A percentile compares a stretch with the other conserved stretches of the same genome.
phyloP scores from a whole-genome alignment of 2,329 filamentous ascomycete genomes.

The Calonectria fujianensis region DNA sequence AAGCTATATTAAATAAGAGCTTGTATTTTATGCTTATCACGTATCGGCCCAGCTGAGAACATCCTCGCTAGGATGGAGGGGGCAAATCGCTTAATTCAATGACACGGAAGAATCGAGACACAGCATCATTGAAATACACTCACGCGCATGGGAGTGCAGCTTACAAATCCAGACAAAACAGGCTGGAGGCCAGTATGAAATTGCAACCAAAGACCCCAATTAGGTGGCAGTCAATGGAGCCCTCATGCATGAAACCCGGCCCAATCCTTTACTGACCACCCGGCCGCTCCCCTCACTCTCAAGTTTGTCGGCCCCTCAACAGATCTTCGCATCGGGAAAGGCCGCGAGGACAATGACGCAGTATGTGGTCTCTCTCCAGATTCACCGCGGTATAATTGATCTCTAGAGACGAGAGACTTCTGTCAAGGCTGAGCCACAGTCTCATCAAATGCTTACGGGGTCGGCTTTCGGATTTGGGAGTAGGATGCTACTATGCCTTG shows the following conservation, averaged over 20 bases:
- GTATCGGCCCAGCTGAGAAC: no score
- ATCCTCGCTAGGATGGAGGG: not conserved
- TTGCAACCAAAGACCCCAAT: not conserved
- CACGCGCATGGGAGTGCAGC: not conserved
- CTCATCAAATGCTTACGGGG: not conserved
- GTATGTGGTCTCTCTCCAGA: not conserved
- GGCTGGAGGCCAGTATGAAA: not conserved
- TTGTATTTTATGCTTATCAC: not conserved
- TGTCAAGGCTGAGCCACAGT: not conserved
- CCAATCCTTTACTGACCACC: not conserved
- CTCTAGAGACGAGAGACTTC: not conserved
- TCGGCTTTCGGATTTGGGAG: not conserved
- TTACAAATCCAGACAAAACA: not conserved
- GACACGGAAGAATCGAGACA: not conserved
- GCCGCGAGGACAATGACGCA: not conserved
- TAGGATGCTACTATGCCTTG: not conserved
- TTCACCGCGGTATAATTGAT: not conserved
- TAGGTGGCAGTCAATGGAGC: not conserved
- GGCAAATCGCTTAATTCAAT: not conserved
- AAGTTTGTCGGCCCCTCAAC: not conserved
- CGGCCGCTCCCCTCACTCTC: not conserved
- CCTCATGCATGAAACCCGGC: not conserved
- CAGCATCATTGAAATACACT: not conserved
- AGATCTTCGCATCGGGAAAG: not conserved
- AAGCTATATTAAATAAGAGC: not conserved